Base-by-base conservation (phyloP, 176 grass and related monocot species). In the Guadua angustifolia region DNA sequence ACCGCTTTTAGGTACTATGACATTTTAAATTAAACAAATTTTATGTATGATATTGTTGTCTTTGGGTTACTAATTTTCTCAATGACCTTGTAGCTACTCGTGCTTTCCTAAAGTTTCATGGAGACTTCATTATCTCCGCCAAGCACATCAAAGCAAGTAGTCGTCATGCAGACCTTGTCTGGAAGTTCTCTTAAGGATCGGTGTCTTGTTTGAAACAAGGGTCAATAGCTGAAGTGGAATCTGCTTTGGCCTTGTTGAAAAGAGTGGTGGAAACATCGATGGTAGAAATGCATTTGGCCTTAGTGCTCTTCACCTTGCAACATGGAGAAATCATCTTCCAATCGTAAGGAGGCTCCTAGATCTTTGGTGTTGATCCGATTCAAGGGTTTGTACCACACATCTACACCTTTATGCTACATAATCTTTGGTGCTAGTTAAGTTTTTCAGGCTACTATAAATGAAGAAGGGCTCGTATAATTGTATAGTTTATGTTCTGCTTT, bases 321-420 rank as follows among this genome's bases (percentile, higher is more conserved):
- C 96, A 49, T 98, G 96, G 96, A 95, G 96, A 80, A 98, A 98
- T 83, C 87, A 98, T 84, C 79, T 98, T 47, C 96, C 96, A 62
- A 92, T 98, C 1, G 82, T 98, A 62, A 90, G 84, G 80, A 83
- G 89, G 73, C 93, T 95, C 74, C 83, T 98, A 53, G 85, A 87
- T 71, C 91, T n/a, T n/a, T 45, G 96, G 96, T 60, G 91, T 93
- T 67, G 93, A 98, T 88, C 96, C 96, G 91, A 98, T 90, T 87
- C 96, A 84, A 93, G 96, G 96, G 96, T 98, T 88, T 92, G 55
- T 35, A 69, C n/a, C n/a, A n/a, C n/a, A n/a, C n/a, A n/a, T n/a
- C 33, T 24, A 71, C 60, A 47, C 45, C 32, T 85, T 56, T 45
- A 35, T 76, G 52, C n/a, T n/a, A n/a, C n/a, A n/a, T n/a, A n/a